Evolutionary conservation across 1,139 yeast species (phyloP), one percentile per base, ranked within the genome.

Genomic region (Hemisphaericaspora xylanilytica): DNA sequence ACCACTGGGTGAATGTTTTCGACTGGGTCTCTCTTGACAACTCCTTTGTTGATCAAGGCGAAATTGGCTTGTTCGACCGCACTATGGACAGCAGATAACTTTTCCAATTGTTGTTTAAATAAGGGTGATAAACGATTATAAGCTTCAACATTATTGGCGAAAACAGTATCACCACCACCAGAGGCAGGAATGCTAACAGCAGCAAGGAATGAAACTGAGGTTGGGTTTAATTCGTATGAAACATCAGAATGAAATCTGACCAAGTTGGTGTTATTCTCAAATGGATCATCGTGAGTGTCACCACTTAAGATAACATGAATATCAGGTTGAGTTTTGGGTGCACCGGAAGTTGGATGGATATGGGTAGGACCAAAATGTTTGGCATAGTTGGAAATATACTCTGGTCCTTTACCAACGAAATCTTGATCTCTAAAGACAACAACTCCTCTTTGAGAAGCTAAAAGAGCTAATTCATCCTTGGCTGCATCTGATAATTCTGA

Each of bases 141-240:
- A 11, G 85, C 80, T 45, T 80, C 87, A 40, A 75, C 71, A 21
- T 80, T 70, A 46, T 79, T 81, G 8, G 78, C 69, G 63, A 84
- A 84, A 38, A 78, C 60, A n/a, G 92, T 83, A 56, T 84, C 90
- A 41, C 89, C 89, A 41, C 89, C 89, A 40, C 90, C 90, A 12
- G 75, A 56, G 36, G 71, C 74, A 28, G 89, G 84, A 29, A 80
- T 84, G 49, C 72, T 81, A 36, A 77, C 60, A 42, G 80, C 73
- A 37, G 80, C 70, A 50, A 84, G 77, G 35, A 80, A 69, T 1
- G 90, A 83, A 44, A 76, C 65, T 2, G 81, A 76, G 4, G 90
- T 85, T 8, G 90, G 85, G 56, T 81, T 87, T 43, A 69, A 64
- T 54, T 83, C 90, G 56, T 81, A 83, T 16, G 85, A 71, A 27